Evolutionary conservation across 2,329 filamentous ascomycete genomes (phyloP).

Genomic region (Aspergillus neotritici): DNA sequence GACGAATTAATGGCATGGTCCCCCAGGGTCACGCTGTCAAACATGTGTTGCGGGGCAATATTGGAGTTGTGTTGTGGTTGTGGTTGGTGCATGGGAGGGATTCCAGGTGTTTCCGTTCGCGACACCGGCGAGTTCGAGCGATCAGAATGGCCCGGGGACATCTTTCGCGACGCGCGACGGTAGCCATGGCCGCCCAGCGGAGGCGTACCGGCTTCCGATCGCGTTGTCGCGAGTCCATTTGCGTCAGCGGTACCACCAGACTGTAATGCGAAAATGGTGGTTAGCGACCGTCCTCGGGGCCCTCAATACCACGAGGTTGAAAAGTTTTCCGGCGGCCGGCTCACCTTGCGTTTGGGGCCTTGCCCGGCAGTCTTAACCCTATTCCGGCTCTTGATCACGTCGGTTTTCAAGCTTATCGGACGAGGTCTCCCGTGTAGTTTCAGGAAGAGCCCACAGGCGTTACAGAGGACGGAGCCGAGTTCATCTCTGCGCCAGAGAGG

Average conservation of each 20-base stretch:
- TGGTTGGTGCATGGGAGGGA: conserved; percentile 38
- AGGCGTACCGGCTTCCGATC: conserved; percentile 53
- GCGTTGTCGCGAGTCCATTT: conserved; percentile 55
- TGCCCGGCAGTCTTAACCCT: conserved; percentile 84
- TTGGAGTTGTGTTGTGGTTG: conserved; percentile 61
- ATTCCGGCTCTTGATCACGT: conserved; percentile 99
- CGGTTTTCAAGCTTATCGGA: conserved; percentile 94
- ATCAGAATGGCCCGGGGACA: conserved; percentile 65
- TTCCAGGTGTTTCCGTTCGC: conserved; percentile 69
- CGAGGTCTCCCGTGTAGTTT: conserved; percentile 92
- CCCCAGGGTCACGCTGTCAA: conserved; percentile 64
- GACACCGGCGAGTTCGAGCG: conserved; percentile 73
- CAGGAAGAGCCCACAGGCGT: conserved; percentile 94
- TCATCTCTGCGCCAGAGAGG: conserved; percentile 97
- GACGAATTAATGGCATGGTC: conserved; percentile 60
- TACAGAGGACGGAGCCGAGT: conserved; percentile 90
- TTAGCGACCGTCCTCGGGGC: conserved; percentile 20
- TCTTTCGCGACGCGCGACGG: conserved; percentile 65
- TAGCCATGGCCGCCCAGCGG: conserved; percentile 53
- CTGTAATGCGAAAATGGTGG: conserved; percentile 23
- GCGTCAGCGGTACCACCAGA: conserved; percentile 42
- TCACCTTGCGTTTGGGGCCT: conserved; percentile 77
- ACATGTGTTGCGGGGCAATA: conserved; percentile 70
- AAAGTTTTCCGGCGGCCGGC: conserved; percentile 25
- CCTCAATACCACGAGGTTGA: background rate